Evolutionary conservation across 768 basidiomycete genomes (phyloP), one percentile per base, ranked within the genome.

Genomic region (Omphalotus guepiniiformis): DNA sequence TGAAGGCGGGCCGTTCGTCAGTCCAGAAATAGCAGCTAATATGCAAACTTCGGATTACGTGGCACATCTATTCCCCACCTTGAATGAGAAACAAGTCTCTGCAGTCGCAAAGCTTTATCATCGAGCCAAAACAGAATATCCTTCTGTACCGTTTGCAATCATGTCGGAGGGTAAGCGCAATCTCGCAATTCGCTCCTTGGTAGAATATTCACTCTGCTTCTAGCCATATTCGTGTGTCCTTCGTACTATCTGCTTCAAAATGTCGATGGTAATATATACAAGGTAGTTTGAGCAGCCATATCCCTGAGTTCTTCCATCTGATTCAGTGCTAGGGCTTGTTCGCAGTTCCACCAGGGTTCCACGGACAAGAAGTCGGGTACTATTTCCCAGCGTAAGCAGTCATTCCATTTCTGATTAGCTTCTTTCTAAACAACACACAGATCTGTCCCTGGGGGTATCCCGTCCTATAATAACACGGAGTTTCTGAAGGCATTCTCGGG

Each of bases 191-290:
- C 7, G 21, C 30, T 15, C 25, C 11, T 9, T 44, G 25, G 32
- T 25, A 27, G 13, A 29, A n/a, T 12, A 3, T 27, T 25, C 16
- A 9, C 28, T 26, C 19, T 37, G 21, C 18, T 32, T 35, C 15
- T 16, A 64, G 74, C 73, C 6, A 72, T 75, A 39, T 71, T 76
- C 41, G 62, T 66, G 18, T 77, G 74, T 49, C 74, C 75, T 0
- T 69, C 71, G 0, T 75, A 75, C 48, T 69, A 53, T 47, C 39
- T 73, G 13, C 50, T 71, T 28, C 49, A 52, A 13, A 67, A 67
- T 9, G 69, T 71, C 49, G 26, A 38, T 4, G n/a, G n/a, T n/a
- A n/a, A n/a, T n/a, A 32, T 45, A 39, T 11, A 51, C 51, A 6
- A 53, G 3, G 50, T 60, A 4, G 70, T 60, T 54, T 65, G 36